phyloP scores from a whole-genome alignment of 148 eudicot genomes.

The Rhododendron henanense region DNA sequence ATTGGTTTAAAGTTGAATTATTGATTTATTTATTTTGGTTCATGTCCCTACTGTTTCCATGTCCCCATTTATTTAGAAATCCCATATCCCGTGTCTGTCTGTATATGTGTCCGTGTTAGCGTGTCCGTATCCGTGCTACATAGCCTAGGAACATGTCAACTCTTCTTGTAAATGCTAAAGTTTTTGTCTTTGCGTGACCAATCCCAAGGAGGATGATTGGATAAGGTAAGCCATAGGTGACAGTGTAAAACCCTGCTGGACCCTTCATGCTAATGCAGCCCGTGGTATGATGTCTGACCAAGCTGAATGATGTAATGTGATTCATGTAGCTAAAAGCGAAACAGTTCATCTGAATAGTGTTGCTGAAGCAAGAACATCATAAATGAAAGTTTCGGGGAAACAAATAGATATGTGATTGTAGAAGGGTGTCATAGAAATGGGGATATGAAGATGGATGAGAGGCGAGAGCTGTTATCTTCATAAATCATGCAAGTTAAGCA shows the following conservation, averaged over 20 bases:
- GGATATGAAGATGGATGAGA: background rate
- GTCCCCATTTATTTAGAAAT: background rate
- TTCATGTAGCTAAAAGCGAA: background rate
- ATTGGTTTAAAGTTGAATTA: background rate
- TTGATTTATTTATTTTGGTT: background rate
- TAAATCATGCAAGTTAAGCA: background rate
- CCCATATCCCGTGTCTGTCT: background rate
- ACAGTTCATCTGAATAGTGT: background rate
- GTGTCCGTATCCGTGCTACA: background rate
- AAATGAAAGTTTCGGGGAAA: background rate
- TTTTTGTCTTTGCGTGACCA: background rate
- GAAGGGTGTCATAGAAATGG: background rate
- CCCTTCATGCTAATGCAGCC: background rate
- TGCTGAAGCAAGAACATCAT: background rate
- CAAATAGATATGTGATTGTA: background rate
- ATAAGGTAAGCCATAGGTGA: background rate
- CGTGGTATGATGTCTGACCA: background rate
- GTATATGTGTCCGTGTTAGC: too few relatives aligned
- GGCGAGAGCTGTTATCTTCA: background rate
- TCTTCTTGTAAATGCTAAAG: background rate
- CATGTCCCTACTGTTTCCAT: background rate
- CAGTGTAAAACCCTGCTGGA: background rate
- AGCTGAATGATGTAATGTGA: background rate
- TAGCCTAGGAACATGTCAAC: background rate
- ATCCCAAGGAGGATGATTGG: background rate